Evolutionary conservation across 2,329 filamentous ascomycete genomes (phyloP).

Genomic region (Aspergillus niger): DNA sequence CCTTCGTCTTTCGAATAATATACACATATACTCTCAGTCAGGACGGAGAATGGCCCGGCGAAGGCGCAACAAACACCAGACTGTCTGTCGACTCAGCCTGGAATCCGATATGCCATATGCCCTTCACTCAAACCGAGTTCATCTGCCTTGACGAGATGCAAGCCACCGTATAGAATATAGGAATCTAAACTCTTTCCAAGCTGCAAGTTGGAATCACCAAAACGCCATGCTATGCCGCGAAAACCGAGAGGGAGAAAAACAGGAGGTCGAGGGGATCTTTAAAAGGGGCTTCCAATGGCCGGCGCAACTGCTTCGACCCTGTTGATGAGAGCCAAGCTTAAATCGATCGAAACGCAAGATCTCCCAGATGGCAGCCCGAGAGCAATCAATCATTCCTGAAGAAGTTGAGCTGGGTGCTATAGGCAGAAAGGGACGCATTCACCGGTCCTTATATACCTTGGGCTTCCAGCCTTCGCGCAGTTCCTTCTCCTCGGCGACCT

Average conservation of each 20-base stretch:
- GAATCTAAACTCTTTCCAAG: conserved; percentile 26
- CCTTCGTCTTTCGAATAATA: conserved; percentile 12
- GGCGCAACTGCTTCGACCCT: neutral
- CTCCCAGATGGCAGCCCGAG: neutral
- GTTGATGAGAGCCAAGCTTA: neutral
- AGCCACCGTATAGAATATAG: neutral
- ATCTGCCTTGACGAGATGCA: neutral
- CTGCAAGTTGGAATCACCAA: conserved; percentile 29
- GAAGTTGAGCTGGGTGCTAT: neutral
- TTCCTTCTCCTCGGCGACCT: conserved; percentile 74
- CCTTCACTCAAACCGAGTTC: neutral
- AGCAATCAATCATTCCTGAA: conserved; percentile 2
- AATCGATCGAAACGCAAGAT: neutral
- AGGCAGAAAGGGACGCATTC: conserved; percentile 21
- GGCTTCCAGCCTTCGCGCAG: conserved; percentile 86
- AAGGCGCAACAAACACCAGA: neutral
- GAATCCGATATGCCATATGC: neutral
- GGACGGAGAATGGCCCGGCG: neutral
- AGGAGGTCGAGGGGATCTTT: conserved; percentile 2
- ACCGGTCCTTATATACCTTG: conserved; percentile 89
- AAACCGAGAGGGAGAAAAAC: conserved; percentile 26
- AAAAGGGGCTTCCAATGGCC: neutral
- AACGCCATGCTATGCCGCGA: conserved; percentile 47
- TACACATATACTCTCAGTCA: conserved; percentile 9
- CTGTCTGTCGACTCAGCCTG: neutral